These are phyloP conservation scores for Trichomonascaceae sp. DNA, from an alignment of 1,139 yeast genomes.

Conservation along the genomic window DNA sequence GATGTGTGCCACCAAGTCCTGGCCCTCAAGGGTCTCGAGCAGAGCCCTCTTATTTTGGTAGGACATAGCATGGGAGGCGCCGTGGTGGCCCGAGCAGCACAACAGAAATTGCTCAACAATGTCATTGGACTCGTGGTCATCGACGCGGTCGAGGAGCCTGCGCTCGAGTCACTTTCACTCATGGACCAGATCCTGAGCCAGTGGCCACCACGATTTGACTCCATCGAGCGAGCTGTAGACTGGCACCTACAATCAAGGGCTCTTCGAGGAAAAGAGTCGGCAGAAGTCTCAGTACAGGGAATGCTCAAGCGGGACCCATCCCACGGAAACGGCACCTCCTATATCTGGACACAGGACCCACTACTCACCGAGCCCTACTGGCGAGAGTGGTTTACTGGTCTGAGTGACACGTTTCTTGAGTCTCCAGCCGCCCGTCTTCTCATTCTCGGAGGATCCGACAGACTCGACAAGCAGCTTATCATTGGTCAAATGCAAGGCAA, in stretches of 20 bases:
- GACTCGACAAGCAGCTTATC: conserved; percentile 69
- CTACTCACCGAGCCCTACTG: conserved; percentile 51
- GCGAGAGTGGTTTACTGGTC: conserved; percentile 65
- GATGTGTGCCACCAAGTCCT: conserved; percentile 33
- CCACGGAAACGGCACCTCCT: conserved; percentile 2
- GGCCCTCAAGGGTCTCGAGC: conserved; percentile 15
- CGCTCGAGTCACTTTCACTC: conserved; percentile 49
- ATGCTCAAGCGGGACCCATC: conserved; percentile 7
- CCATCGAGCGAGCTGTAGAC: conserved; percentile 49
- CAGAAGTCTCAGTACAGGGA: conserved; percentile 66
- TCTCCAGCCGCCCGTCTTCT: conserved; percentile 54
- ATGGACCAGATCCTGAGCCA: conserved; percentile 53
- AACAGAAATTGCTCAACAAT: conserved; percentile 13
- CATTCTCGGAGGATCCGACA: conserved; percentile 81
- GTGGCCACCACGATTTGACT: conserved; percentile 47
- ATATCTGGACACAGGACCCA: conserved; percentile 54
- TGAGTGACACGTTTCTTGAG: conserved; percentile 51
- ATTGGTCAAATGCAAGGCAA: conserved; percentile 94
- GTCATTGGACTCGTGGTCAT: conserved; percentile 56
- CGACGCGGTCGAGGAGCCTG: conserved; percentile 93
- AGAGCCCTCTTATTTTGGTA: conserved; percentile 36
- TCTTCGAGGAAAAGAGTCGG: conserved; percentile 47
- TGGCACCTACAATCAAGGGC: conserved; percentile 57
- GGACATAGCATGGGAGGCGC: conserved; percentile 96
- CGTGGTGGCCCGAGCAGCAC: conserved; percentile 43